These are phyloP conservation scores for Fusarium fracticaudum DNA, from an alignment of 2,329 filamentous ascomycete species.

Conservation along the genomic window DNA sequence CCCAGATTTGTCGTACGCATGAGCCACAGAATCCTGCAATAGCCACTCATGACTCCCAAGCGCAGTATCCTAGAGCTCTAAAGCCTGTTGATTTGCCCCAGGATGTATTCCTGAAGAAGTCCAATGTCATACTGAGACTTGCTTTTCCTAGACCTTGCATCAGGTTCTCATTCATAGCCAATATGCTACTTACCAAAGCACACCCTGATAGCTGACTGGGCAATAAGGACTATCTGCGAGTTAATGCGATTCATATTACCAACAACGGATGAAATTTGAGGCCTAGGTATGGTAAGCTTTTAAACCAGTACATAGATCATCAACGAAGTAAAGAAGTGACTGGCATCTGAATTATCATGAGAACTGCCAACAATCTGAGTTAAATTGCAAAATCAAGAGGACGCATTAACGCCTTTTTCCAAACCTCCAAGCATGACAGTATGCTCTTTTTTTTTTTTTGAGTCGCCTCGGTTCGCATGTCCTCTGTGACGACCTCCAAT, in stretches of 20 bases:
- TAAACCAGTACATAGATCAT: neutral
- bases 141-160: neutral
- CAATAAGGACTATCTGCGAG: neutral
- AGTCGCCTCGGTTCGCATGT: neutral
- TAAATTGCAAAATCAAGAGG: neutral
- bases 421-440: neutral
- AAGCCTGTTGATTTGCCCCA: neutral
- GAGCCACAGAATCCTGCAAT: neutral
- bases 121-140: neutral
- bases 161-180: neutral
- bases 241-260: neutral
- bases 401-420: slow-evolving; percentile 15
- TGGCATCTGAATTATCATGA: slow-evolving; percentile 6
- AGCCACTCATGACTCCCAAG: neutral
- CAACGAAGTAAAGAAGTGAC: neutral
- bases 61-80: neutral
- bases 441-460: neutral
- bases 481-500: neutral
- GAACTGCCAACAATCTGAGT: slow-evolving; percentile 9
- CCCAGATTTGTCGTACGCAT: neutral
- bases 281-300: neutral
- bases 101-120: neutral
- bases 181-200: neutral
- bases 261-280: neutral
- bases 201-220: neutral